Conservation (phyloP, 352 stramenopile genomes). For the Phytophthora podocarpi region DNA sequence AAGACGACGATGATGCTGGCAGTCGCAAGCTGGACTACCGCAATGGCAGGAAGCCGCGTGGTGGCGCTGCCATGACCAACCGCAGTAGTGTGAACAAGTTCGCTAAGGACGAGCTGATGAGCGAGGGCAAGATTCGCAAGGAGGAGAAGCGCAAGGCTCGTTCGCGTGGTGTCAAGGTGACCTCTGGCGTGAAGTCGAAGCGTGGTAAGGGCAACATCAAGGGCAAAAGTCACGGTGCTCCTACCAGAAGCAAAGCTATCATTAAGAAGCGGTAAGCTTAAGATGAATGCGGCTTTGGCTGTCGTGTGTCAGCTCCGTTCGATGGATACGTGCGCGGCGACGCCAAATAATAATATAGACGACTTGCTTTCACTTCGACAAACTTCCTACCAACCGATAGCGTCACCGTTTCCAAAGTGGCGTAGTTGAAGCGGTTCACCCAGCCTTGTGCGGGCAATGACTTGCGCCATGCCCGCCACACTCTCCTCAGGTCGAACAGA, state of each 20-base stretch:
- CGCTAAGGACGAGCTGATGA: slow-evolving; percentile 80
- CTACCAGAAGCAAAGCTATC: slow-evolving; percentile 84
- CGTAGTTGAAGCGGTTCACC: slow-evolving; percentile 64
- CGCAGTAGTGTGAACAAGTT: slow-evolving; percentile 73
- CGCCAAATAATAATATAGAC: slow-evolving; percentile 46
- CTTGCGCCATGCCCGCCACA: slow-evolving; percentile 54
- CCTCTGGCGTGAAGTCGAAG: slow-evolving; percentile 45
- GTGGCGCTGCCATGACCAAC: slow-evolving; percentile 33
- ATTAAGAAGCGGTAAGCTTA: slow-evolving; percentile 55
- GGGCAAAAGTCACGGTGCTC: slow-evolving; percentile 83
- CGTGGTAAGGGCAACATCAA: slow-evolving; percentile 76
- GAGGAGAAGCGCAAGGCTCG: slow-evolving; percentile 86
- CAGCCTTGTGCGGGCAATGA: slow-evolving; percentile 51
- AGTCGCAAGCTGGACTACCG: slow-evolving; percentile 78
- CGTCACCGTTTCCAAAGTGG: slow-evolving; percentile 56
- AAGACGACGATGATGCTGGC: slow-evolving; percentile 51
- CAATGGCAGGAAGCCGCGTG: slow-evolving; percentile 73
- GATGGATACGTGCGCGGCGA: neutral
- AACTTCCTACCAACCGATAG: slow-evolving; percentile 54
- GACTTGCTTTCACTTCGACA: slow-evolving; percentile 20
- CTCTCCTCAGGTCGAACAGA: slow-evolving; percentile 52
- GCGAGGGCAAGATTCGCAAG: slow-evolving; percentile 83
- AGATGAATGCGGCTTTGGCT: slow-evolving; percentile 7
- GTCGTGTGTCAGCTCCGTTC: neutral
- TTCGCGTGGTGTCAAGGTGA: slow-evolving; percentile 77